Base-by-base conservation (phyloP, 192 early-diverging fungal species). In the Kappamyces sp. region DNA sequence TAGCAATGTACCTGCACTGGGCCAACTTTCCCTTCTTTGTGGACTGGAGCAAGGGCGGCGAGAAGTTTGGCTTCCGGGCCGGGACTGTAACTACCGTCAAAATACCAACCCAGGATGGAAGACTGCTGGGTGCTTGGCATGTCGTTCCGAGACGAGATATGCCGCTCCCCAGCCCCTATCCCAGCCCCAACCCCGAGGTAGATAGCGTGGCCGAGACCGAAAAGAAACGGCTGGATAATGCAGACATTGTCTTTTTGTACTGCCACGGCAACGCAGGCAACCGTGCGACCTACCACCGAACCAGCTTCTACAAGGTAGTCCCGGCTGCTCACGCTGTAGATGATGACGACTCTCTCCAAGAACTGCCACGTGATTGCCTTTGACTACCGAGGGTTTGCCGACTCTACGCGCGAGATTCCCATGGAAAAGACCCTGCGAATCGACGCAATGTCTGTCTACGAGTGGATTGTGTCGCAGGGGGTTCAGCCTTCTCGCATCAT, bases 311-410 rank as follows among this genome's bases (percentile, higher is more conserved):
- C 52, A 68, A 70, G 62, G 63, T n/a, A 2, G 3, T 0, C 39
- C 23, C 39, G 48, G 50, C n/a, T 38, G 42, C 54, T 9, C 4
- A 3, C 12, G 55, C 13, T 54, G 40, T 13, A 68, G 55, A 65
- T 68, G 58, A 32, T 68, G 41, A 61, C 67, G 23, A 15, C 7
- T 3, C 9, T 67, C 48, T 13, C 35, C 9, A 32, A 37, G 12
- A 57, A 63, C 49, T 54, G 63, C 6, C 76, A 81, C 48, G 68
- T 81, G 9, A n/a, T 81, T 10, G 72, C 73, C 4, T 40, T 77
- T 15, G 79, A 81, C 62, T 81, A 77, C 57, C 71, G 79, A 34
- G 79, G 79, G 4, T 81, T 81, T 59, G 78, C 66, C 33, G 79
- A 77, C 53, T 81, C 79, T 5, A 62, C 67, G 12, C 66, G 40